Evolutionary conservation across 2,329 filamentous ascomycete genomes (phyloP), one percentile per base, ranked within the genome.

Genomic region (Talaromyces verruculosus): DNA sequence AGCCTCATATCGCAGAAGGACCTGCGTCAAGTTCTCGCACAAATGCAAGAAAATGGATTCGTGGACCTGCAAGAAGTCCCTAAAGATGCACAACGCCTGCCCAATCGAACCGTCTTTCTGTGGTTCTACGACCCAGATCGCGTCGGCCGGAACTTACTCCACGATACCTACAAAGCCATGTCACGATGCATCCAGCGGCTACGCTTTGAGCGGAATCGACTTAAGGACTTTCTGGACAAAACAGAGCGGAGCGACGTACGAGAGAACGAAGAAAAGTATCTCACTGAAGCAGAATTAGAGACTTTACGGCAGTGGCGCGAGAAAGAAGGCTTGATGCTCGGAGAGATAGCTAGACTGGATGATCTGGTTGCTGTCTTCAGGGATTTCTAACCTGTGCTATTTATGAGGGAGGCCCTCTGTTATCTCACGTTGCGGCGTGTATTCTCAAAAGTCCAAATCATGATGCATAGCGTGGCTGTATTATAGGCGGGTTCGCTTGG

Each of bases 1-100:
- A 91, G 91, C 63, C 86, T 99, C 67, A 89, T 97, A 82, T 90
- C 90, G 65, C 91, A 94, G 72, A 88, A 90, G 66, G 92, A 97
- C 63, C 87, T 98, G 28, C 91, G 95, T 57, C 88, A 89, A 66
- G 90, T 93, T 68, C 89, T 98, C 78, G 89, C 91, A 15, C 88
- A 89, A 68, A 91, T 99, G 85, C 91, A 96, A 71, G 89, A 92
- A 76, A 88, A 88, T 19, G 94, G 95, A 1, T 89, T 95, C 67
- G 88, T 97, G 13, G 92, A 98, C 70, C 87, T 96, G 5, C 95
- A 99, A 77, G 95, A 99, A 80, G 90, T 99, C 0, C 95, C 95
- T 0, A 91, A 91, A 70, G 94, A 98, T 73, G 90, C 90, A 69
- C 89, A 89, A 68, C 89, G 93, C 39, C 87, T 91, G 71, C 91